Evolutionary conservation across 2,329 filamentous ascomycete genomes (phyloP).

Genomic region (Xylariaceae sp.): DNA sequence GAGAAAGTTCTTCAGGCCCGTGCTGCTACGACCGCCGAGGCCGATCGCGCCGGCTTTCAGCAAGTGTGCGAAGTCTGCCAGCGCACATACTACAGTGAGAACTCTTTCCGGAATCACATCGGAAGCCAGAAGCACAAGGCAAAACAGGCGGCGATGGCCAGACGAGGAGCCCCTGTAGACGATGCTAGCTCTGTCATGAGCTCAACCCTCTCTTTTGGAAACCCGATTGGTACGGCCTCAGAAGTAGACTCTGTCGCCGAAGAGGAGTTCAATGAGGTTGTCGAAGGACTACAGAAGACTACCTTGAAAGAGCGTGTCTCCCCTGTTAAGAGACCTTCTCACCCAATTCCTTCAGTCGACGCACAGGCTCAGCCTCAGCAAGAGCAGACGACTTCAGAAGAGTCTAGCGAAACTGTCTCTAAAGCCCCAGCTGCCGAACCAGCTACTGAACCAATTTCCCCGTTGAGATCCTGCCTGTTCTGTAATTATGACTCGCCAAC

Average conservation of each 20-base stretch:
- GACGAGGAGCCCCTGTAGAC: conserved; percentile 40
- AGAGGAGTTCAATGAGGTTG: conserved; percentile 70
- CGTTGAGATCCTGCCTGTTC: conserved; percentile 69
- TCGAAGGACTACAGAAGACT: conserved; percentile 69
- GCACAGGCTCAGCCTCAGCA: conserved; percentile 35
- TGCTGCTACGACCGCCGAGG: conserved; percentile 75
- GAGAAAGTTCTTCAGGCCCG: conserved; percentile 93
- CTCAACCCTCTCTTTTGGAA: conserved; percentile 85
- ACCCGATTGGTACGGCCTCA: conserved; percentile 55
- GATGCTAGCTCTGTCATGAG: conserved; percentile 80
- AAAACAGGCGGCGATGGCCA: conserved; percentile 50
- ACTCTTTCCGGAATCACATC: conserved; percentile 89
- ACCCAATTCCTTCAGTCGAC: conserved; percentile 42
- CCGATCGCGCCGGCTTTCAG: conserved; percentile 84
- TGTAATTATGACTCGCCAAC: conserved; percentile 82
- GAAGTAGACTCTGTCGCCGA: conserved; percentile 63
- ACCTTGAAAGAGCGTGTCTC: conserved; percentile 37
- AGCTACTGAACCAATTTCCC: conserved; percentile 37
- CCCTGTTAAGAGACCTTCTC: conserved; percentile 50
- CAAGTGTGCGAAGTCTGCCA: conserved; percentile 75
- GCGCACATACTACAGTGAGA: conserved; percentile 94
- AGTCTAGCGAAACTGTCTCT: conserved; percentile 38
- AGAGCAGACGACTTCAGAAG: conserved; percentile 40
- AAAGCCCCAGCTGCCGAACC: conserved; percentile 39
- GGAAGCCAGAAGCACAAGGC: conserved; percentile 84